Percentiles rank a stretch among this genome's conserved stretches.
Conservation (phyloP, 331 rosid genomes). For the Malus hybrid region DNA sequence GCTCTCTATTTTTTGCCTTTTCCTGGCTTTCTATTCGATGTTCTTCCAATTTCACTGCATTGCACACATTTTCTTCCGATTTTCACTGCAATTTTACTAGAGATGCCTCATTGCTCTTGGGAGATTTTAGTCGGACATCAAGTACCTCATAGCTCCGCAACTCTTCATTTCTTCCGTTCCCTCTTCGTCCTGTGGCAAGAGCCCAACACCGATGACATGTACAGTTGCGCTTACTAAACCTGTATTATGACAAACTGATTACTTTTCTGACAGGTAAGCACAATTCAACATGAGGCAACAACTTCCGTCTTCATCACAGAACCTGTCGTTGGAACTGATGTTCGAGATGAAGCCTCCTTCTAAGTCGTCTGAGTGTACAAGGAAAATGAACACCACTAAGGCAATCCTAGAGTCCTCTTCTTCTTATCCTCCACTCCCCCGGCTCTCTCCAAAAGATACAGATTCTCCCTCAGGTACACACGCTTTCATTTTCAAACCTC, state of each 20-base stretch:
- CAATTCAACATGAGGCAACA: neutral
- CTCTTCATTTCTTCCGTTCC: neutral
- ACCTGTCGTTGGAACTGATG: neutral
- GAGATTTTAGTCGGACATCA: no score
- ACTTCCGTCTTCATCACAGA: neutral
- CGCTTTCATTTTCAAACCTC: neutral
- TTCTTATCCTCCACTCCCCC: neutral
- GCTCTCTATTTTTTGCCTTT: neutral
- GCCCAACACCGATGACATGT: neutral
- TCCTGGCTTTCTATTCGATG: neutral
- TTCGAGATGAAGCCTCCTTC: neutral
- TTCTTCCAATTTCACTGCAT: neutral
- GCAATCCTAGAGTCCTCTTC: neutral
- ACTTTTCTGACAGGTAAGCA: neutral
- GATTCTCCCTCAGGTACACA: neutral
- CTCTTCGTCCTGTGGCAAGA: neutral
- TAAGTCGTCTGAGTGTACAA: neutral
- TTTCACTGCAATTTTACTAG: no score
- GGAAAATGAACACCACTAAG: neutral
- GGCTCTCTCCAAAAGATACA: neutral
- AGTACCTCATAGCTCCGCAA: no score
- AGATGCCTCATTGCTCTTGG: no score
- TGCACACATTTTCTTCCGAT: neutral
- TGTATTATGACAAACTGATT: neutral
- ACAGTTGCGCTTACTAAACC: neutral